A percentile compares a stretch with the other conserved stretches of the same genome.
phyloP scores from a whole-genome alignment of 371 early-diverging fungal species.

The Mucor racemosus region DNA sequence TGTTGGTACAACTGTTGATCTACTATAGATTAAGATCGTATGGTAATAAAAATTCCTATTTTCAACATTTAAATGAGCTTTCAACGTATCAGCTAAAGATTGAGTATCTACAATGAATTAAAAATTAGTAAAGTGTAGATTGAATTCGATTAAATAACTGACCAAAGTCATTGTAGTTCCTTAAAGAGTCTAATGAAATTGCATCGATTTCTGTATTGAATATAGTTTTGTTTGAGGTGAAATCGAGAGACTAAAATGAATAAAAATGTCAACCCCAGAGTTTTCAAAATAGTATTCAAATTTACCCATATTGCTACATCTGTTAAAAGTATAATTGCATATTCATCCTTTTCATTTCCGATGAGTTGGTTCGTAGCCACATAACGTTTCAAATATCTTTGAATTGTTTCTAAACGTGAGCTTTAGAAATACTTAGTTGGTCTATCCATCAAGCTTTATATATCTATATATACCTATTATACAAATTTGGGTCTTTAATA shows the following conservation, averaged over 20 bases:
- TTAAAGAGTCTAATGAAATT: neutral
- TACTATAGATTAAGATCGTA: slow-evolving; percentile 13
- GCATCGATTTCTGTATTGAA: neutral
- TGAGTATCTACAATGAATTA: slow-evolving; percentile 3
- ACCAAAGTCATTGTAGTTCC: slow-evolving; percentile 3
- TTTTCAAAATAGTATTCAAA: neutral
- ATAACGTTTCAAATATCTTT: slow-evolving; percentile 17
- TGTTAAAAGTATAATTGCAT: slow-evolving; percentile 11
- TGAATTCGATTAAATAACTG: neutral
- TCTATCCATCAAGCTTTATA: neutral
- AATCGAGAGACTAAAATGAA: slow-evolving; percentile 7
- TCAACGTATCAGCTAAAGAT: neutral
- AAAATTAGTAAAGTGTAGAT: neutral
- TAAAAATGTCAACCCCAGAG: no score
- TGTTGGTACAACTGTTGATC: slow-evolving; percentile 6
- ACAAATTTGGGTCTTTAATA: neutral
- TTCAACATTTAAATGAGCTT: neutral
- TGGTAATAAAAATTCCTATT: slow-evolving; percentile 2
- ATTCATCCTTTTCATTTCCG: slow-evolving; percentile 13
- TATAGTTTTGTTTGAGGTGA: neutral
- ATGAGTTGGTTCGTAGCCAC: slow-evolving; percentile 9
- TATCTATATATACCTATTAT: slow-evolving; percentile 4
- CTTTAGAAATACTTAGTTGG: neutral
- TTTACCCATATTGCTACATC: slow-evolving; percentile 16
- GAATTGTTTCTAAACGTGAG: slow-evolving; percentile 11